Evolutionary conservation across 2,329 filamentous ascomycete genomes (phyloP).

Genomic region (Cladophialophora chaetospira): DNA sequence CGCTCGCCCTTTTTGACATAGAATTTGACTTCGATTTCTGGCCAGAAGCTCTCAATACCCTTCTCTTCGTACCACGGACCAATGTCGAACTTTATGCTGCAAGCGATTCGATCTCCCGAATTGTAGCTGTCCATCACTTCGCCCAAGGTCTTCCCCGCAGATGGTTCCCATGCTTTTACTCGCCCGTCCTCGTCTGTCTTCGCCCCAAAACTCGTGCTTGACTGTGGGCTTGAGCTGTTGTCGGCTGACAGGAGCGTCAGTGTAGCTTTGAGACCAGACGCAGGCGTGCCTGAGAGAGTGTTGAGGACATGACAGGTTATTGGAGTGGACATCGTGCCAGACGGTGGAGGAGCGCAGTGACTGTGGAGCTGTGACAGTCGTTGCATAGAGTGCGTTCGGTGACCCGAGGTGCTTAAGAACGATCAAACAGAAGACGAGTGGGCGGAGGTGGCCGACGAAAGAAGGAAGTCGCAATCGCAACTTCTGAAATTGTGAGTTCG

Average conservation of each 20-base stretch:
- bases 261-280: constrained; percentile 50
- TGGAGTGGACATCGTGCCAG: constrained; percentile 35
- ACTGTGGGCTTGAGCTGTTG: constrained; percentile 22
- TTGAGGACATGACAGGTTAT: constrained; percentile 56
- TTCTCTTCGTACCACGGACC: constrained; percentile 51
- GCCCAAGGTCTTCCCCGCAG: constrained; percentile 27
- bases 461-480: constrained; percentile 4
- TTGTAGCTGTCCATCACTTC: constrained; percentile 32
- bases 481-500: not conserved
- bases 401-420: constrained; percentile 9
- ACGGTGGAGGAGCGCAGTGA: not conserved
- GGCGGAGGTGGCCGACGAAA: constrained; percentile 19
- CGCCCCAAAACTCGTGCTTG: constrained; percentile 39
- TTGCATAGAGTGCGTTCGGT: not conserved
- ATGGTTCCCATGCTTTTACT: constrained; percentile 46
- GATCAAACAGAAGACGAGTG: not conserved
- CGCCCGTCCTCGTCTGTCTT: constrained; percentile 50
- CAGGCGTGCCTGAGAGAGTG: constrained; percentile 48
- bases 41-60: constrained; percentile 54
- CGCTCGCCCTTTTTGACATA: constrained; percentile 51
- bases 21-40: constrained; percentile 54
- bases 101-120: constrained; percentile 45
- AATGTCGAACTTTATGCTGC: constrained; percentile 50
- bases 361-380: not conserved
- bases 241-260: constrained; percentile 61